A percentile compares a stretch with the other conserved stretches of the same genome.
Evolutionary conservation across 179 eudicot species (phyloP).

Genomic region (Corrigiola litoralis): DNA sequence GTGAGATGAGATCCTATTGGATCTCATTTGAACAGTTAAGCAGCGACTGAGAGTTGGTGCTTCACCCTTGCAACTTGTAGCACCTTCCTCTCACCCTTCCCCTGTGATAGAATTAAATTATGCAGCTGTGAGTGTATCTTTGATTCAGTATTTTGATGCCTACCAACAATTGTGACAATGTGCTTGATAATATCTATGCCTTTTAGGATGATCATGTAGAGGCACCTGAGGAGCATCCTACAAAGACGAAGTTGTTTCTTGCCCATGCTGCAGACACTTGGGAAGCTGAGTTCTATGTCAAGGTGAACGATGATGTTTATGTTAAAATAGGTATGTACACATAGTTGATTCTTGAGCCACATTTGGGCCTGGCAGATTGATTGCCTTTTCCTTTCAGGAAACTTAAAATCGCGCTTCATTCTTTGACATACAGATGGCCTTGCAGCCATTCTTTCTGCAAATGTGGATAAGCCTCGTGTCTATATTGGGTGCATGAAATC

Average conservation of each 20-base stretch:
- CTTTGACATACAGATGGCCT: constrained; percentile 62
- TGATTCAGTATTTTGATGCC: not conserved
- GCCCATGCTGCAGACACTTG: constrained; percentile 69
- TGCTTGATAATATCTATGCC: too few species aligned
- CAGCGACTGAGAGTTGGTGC: not conserved
- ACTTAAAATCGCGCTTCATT: constrained; percentile 1
- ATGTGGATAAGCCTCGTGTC: constrained; percentile 63
- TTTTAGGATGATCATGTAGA: constrained; percentile 77
- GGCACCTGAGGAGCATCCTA: constrained; percentile 56
- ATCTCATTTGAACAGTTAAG: not conserved
- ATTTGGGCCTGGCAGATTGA: not conserved
- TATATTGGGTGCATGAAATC: constrained; percentile 96
- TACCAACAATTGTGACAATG: too few species aligned
- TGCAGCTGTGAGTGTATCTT: not conserved
- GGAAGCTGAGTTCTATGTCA: constrained; percentile 87
- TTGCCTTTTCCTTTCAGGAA: not conserved
- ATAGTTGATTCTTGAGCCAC: constrained; percentile 8
- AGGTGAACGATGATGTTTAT: constrained; percentile 83
- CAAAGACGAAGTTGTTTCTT: constrained; percentile 66
- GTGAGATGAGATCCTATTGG: not conserved
- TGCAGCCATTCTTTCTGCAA: constrained; percentile 58
- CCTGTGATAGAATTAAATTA: not conserved
- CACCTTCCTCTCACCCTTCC: not conserved
- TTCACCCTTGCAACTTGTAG: not conserved
- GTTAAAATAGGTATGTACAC: constrained; percentile 66